Percentiles rank a stretch among this genome's conserved stretches.
phyloP scores from a whole-genome alignment of 2,329 filamentous ascomycete genomes.

The Coniochaeta prunicola region DNA sequence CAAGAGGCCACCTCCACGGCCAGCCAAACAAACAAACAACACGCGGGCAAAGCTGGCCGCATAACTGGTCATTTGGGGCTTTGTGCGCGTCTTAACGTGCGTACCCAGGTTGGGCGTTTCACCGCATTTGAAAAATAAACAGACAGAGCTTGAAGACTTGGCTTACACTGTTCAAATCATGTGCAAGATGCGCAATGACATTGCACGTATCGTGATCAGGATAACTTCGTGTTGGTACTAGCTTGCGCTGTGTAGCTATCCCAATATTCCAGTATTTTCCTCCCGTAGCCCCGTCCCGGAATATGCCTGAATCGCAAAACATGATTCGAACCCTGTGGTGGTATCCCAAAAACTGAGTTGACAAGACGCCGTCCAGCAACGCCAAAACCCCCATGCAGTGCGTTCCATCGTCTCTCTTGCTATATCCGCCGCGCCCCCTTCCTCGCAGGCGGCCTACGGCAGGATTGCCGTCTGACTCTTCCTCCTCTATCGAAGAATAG shows the following conservation, averaged over 20 bases:
- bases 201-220: neutral
- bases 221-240: neutral
- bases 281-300: neutral
- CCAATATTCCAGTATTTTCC: neutral
- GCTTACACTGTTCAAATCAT: too few species aligned
- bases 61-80: neutral
- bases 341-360: neutral
- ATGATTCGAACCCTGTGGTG: neutral
- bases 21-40: neutral
- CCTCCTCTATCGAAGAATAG: neutral
- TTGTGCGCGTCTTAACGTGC: neutral
- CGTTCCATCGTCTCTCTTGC: neutral
- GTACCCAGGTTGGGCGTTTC: neutral
- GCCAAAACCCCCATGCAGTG: neutral
- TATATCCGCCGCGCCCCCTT: too few species aligned
- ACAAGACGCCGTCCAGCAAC: constrained; percentile 3
- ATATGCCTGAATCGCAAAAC: neutral
- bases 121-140: neutral
- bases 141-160: neutral
- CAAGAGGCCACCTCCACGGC: neutral
- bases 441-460: too few species aligned
- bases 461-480: too few species aligned
- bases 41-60: neutral
- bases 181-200: neutral
- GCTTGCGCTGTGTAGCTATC: neutral